These are phyloP conservation scores for Neopestalotiopsis clavispora DNA, from an alignment of 2,329 filamentous ascomycete species.

Conservation along the genomic window DNA sequence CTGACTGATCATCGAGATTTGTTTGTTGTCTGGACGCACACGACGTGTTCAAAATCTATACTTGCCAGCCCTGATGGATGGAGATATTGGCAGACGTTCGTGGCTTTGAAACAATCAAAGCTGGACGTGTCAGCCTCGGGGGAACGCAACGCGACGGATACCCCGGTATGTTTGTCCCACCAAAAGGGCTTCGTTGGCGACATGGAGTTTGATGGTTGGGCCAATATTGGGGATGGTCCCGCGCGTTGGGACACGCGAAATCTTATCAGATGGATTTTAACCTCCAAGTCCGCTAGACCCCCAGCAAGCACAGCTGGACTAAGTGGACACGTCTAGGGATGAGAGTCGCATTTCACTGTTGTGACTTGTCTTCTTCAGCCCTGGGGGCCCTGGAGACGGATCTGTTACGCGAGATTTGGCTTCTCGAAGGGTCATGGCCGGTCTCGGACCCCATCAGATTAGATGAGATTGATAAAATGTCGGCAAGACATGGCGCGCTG, in stretches of 20 bases:
- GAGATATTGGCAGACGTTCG: background rate
- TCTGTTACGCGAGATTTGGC: slow-evolving; percentile 11
- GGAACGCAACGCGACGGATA: background rate
- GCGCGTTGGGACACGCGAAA: background rate
- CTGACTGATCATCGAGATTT: background rate
- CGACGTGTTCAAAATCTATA: background rate
- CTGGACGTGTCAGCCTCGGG: background rate
- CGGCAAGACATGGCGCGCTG: slow-evolving; percentile 10
- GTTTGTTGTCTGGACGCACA: background rate
- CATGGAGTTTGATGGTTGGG: slow-evolving; percentile 1
- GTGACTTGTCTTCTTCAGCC: background rate
- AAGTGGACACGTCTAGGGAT: background rate
- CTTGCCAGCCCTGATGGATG: background rate
- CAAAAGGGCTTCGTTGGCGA: background rate
- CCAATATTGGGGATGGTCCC: background rate
- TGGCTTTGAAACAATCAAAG: background rate
- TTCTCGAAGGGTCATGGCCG: slow-evolving; percentile 15
- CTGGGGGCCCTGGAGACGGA: background rate
- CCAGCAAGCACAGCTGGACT: background rate
- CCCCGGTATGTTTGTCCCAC: background rate
- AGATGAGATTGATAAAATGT: slow-evolving; percentile 34
- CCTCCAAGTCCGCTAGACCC: background rate
- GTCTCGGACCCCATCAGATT: slow-evolving; percentile 25
- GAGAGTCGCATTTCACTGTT: background rate
- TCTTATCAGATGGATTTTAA: slow-evolving; percentile 12